A percentile compares a stretch with the other conserved stretches of the same genome.
These are phyloP conservation scores for Psophocarpus tetragonolobus DNA, from an alignment of 306 rosid genomes.

Conservation along the genomic window DNA sequence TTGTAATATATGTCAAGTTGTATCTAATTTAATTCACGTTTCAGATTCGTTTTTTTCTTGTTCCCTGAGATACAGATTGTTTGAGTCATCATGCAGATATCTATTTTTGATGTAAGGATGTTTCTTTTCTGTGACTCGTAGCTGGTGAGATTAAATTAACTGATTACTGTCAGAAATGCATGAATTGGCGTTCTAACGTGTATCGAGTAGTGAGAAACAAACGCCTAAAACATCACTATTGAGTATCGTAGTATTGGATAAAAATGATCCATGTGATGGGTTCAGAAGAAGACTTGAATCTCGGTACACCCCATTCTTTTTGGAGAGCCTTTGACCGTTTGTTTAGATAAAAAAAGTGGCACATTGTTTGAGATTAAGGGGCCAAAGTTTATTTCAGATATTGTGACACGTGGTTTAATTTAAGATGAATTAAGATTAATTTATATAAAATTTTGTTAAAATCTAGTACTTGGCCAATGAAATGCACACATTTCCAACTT, in stretches of 20 bases:
- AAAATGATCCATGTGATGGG: not conserved
- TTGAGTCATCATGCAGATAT: not conserved
- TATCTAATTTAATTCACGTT: constrained; percentile 9
- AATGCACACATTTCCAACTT: too few species aligned
- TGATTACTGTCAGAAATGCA: too few species aligned
- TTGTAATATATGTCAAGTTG: constrained; percentile 33
- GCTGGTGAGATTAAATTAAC: not conserved
- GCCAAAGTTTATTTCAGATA: not conserved
- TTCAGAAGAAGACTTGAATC: not conserved
- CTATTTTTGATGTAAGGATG: too few species aligned
- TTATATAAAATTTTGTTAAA: too few species aligned
- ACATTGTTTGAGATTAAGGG: not conserved
- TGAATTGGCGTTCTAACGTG: not conserved
- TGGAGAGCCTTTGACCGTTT: not conserved
- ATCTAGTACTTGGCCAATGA: too few species aligned
- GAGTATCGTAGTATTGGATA: not conserved
- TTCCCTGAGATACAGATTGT: not conserved
- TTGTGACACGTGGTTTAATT: too few species aligned
- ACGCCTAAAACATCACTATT: not conserved
- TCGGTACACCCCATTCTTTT: not conserved
- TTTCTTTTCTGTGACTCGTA: not conserved
- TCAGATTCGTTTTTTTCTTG: not conserved
- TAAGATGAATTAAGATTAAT: too few species aligned
- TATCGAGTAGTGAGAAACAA: not conserved
- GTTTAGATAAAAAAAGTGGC: not conserved